Conservation (phyloP, 2,329 filamentous ascomycete species). For the Hymenoscyphus repandus region DNA sequence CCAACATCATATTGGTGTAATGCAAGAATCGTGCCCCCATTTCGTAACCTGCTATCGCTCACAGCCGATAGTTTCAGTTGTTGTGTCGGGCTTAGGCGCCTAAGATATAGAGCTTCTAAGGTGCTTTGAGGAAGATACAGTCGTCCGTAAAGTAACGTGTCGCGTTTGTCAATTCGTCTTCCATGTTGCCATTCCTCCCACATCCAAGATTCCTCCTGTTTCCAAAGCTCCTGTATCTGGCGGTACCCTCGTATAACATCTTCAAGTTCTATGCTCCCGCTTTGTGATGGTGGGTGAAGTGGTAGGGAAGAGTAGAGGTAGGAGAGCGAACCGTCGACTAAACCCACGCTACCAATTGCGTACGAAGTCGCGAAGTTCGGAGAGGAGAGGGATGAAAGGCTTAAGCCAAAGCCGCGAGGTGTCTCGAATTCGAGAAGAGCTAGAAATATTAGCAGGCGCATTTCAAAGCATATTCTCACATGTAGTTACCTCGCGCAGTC, state of each 20-base stretch:
- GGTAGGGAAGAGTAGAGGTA: conserved; percentile 91
- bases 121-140: conserved; percentile 80
- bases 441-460: conserved; percentile 32
- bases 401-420: conserved; percentile 76
- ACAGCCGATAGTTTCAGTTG: conserved; percentile 78
- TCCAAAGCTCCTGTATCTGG: conserved; percentile 63
- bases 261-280: conserved; percentile 69
- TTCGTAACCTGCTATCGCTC: conserved; percentile 64
- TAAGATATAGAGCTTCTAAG: conserved; percentile 79
- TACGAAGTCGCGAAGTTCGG: conserved; percentile 94
- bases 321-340: conserved; percentile 94
- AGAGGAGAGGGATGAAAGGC: conserved; percentile 85
- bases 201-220: conserved; percentile 43
- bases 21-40: conserved; percentile 70
- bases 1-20: conserved; percentile 77
- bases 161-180: conserved; percentile 42
- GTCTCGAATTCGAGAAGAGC: conserved; percentile 85
- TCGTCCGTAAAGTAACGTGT: conserved; percentile 67
- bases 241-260: conserved; percentile 78
- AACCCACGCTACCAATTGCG: conserved; percentile 78
- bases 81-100: conserved; percentile 69
- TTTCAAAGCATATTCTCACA: background rate
- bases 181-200: conserved; percentile 51
- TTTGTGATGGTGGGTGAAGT: conserved; percentile 63
- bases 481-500: conserved; percentile 65